phyloP scores from a whole-genome alignment of 2,329 filamentous ascomycete genomes.

The Sporothrix phasma region DNA sequence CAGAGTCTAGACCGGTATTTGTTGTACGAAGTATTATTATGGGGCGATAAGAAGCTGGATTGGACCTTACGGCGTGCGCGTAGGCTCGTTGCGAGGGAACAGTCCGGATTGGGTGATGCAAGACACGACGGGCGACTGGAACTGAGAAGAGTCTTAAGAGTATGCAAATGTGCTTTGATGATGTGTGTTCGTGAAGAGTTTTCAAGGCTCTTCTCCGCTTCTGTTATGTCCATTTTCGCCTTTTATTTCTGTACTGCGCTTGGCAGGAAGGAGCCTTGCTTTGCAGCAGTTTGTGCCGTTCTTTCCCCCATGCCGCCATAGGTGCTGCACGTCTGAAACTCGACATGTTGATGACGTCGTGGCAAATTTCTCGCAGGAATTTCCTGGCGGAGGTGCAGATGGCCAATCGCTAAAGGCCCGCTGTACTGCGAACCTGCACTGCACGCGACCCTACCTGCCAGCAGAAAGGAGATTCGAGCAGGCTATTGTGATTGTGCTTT shows the following conservation, averaged over 20 bases:
- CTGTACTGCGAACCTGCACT: neutral
- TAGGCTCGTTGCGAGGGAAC: constrained; percentile 14
- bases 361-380: constrained; percentile 14
- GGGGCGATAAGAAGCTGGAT: constrained; percentile 15
- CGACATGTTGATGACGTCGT: constrained; percentile 18
- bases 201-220: neutral
- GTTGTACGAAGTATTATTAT: constrained; percentile 16
- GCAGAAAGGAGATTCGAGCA: neutral
- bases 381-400: neutral
- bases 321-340: neutral
- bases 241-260: neutral
- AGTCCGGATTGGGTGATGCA: constrained; percentile 8
- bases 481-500: neutral
- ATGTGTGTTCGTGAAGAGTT: neutral
- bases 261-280: neutral
- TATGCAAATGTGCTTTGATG: neutral
- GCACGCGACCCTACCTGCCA: neutral
- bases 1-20: constrained; percentile 4
- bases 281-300: constrained; percentile 9
- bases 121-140: neutral
- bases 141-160: constrained; percentile 8
- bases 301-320: neutral
- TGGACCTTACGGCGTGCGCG: neutral
- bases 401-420: constrained; percentile 4
- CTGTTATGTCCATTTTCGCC: neutral